Percentiles rank a stretch among this genome's conserved stretches.
These are phyloP conservation scores for Camelina hispida DNA, from an alignment of 345 rosid genomes.

Conservation along the genomic window DNA sequence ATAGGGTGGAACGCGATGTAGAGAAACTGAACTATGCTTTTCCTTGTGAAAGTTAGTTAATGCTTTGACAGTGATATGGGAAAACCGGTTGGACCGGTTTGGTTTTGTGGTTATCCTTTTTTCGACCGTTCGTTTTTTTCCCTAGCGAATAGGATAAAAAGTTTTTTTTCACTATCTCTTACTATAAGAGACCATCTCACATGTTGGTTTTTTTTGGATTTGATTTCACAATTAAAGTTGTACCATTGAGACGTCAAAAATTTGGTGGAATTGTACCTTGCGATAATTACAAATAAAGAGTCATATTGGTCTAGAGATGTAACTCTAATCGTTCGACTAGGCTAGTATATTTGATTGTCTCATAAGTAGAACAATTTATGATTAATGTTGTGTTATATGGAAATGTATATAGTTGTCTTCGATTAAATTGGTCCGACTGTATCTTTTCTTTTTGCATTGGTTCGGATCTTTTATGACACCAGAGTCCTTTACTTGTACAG, in stretches of 20 bases:
- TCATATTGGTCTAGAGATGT: neutral
- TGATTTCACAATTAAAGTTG: constrained; percentile 15
- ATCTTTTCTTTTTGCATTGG: neutral
- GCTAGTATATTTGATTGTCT: neutral
- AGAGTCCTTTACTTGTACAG: constrained; percentile 12
- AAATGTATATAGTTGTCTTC: neutral
- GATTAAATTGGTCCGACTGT: constrained; percentile 21
- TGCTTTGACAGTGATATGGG: constrained; percentile 45
- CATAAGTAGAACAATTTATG: neutral
- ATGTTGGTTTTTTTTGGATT: constrained; percentile 18
- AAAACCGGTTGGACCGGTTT: constrained; percentile 41
- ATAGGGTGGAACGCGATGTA: constrained; percentile 14
- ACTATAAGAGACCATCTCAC: constrained; percentile 43
- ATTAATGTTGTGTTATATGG: neutral
- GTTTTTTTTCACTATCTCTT: neutral
- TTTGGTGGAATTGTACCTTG: constrained; percentile 20
- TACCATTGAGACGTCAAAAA: neutral
- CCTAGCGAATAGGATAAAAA: neutral
- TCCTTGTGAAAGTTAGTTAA: constrained; percentile 45
- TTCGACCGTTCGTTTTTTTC: constrained; percentile 26
- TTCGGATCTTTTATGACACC: constrained; percentile 2
- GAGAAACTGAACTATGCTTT: constrained; percentile 38
- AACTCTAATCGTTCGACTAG: neutral
- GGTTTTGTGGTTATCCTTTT: constrained; percentile 26
- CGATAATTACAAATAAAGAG: neutral